Percentiles rank a stretch among this genome's conserved stretches.
Conservation (phyloP, 192 early-diverging fungal species). For the Backusella macrospora region DNA sequence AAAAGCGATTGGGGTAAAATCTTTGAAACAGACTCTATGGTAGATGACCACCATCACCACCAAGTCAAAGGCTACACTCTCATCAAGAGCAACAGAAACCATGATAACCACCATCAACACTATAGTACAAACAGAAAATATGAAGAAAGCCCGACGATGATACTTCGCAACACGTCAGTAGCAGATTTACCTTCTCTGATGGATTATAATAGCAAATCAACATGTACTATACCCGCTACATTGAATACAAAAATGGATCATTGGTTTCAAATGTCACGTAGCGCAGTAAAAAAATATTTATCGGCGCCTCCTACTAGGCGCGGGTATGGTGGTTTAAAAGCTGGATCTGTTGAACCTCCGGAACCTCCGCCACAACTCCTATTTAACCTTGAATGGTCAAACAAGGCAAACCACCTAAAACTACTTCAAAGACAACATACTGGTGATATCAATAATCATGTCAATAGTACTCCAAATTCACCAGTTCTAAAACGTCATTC, state of each 20-base stretch:
- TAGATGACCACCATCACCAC: too few relatives aligned
- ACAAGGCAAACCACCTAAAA: not conserved
- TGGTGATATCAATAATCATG: not conserved
- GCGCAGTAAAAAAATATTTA: not conserved
- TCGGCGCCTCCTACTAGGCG: not conserved
- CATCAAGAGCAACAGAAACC: not conserved
- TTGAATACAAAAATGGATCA: not conserved
- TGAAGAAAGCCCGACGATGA: not conserved
- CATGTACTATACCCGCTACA: too few relatives aligned
- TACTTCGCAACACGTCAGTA: not conserved
- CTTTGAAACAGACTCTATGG: too few relatives aligned
- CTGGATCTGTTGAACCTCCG: constrained; percentile 18
- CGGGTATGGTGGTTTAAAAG: constrained; percentile 16
- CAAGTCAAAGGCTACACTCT: not conserved
- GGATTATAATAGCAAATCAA: too few relatives aligned
- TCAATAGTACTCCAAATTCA: not conserved
- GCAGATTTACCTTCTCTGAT: too few relatives aligned
- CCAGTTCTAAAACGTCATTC: not conserved
- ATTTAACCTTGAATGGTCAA: constrained; percentile 16
- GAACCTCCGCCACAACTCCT: constrained; percentile 21
- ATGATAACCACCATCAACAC: not conserved
- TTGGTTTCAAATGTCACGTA: constrained; percentile 13
- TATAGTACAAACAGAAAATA: too few relatives aligned
- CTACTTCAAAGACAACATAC: not conserved
- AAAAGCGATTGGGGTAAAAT: not conserved